Evolutionary conservation across 306 rosid species (phyloP).

Genomic region (Castanea mollissima): DNA sequence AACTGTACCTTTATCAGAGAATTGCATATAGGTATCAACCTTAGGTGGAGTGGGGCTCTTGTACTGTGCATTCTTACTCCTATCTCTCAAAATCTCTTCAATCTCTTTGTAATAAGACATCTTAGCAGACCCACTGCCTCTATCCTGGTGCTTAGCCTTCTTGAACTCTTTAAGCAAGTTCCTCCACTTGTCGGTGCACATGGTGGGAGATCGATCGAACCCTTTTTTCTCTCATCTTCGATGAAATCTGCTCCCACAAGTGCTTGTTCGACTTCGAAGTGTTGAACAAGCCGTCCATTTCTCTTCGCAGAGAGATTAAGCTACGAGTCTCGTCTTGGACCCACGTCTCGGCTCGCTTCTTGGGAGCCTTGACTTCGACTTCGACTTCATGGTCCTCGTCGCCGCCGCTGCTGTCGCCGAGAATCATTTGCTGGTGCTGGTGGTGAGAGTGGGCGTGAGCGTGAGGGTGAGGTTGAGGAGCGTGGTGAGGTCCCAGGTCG

Average conservation of each 20-base stretch:
- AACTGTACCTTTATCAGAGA: slow-evolving; percentile 64
- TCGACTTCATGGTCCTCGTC: slow-evolving; percentile 71
- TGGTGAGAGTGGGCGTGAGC: slow-evolving; percentile 17
- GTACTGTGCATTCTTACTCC: slow-evolving; percentile 54
- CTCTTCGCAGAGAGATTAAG: slow-evolving; percentile 67
- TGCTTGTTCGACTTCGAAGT: slow-evolving; percentile 92
- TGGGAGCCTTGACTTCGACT: slow-evolving; percentile 77
- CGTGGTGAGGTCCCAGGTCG: slow-evolving; percentile 32
- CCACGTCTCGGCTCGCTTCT: slow-evolving; percentile 98
- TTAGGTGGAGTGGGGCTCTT: slow-evolving; percentile 66
- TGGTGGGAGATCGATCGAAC: slow-evolving; percentile 86
- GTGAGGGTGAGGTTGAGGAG: slow-evolving; percentile 30
- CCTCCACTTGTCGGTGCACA: slow-evolving; percentile 99
- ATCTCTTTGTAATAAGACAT: slow-evolving; percentile 90
- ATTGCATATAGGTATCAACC: slow-evolving; percentile 81
- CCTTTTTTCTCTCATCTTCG: slow-evolving; percentile 89
- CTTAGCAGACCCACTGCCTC: slow-evolving; percentile 78
- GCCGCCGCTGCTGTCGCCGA: slow-evolving; percentile 71
- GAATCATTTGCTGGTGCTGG: slow-evolving; percentile 51
- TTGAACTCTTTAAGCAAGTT: slow-evolving; percentile 89
- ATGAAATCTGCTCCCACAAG: slow-evolving; percentile 88
- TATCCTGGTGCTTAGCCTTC: slow-evolving; percentile 78
- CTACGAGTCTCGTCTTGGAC: slow-evolving; percentile 91
- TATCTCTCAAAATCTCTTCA: slow-evolving; percentile 79
- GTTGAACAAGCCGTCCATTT: slow-evolving; percentile 74